These are phyloP conservation scores for Kokia cookei DNA, from an alignment of 441 rosid genomes.

Conservation along the genomic window DNA sequence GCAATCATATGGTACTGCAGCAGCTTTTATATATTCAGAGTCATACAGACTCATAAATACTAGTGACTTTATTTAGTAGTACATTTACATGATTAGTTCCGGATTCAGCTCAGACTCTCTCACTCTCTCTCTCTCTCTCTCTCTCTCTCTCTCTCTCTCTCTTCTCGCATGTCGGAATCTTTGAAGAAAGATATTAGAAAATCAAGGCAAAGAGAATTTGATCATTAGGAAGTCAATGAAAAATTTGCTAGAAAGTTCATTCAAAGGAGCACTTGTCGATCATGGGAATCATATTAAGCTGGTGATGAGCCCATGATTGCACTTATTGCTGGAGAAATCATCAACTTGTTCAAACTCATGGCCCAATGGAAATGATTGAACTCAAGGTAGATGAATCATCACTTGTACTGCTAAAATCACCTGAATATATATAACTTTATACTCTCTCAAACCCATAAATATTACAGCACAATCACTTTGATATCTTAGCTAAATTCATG, in stretches of 20 bases:
- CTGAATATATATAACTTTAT: neutral
- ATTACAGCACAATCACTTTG: neutral
- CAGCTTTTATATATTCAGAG: neutral
- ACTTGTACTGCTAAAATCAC: neutral
- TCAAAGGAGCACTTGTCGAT: neutral
- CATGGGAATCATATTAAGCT: neutral
- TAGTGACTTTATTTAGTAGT: neutral
- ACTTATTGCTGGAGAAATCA: neutral
- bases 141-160: neutral
- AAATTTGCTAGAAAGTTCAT: neutral
- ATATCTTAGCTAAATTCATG: neutral
- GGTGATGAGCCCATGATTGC: slow-evolving; percentile 5
- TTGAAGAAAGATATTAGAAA: neutral
- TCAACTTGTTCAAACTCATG: neutral
- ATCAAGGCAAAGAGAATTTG: neutral
- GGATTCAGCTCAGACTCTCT: neutral
- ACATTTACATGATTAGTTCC: neutral
- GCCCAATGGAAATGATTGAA: slow-evolving; percentile 1
- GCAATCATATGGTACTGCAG: slow-evolving; percentile 27
- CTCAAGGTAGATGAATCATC: neutral
- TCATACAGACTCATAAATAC: slow-evolving; percentile 18
- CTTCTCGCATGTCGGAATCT: neutral
- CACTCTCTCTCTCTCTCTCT: neutral
- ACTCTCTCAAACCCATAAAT: neutral
- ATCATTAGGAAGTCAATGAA: neutral